phyloP scores from a whole-genome alignment of 2,329 filamentous ascomycete species.

The Penicillium glabrum region DNA sequence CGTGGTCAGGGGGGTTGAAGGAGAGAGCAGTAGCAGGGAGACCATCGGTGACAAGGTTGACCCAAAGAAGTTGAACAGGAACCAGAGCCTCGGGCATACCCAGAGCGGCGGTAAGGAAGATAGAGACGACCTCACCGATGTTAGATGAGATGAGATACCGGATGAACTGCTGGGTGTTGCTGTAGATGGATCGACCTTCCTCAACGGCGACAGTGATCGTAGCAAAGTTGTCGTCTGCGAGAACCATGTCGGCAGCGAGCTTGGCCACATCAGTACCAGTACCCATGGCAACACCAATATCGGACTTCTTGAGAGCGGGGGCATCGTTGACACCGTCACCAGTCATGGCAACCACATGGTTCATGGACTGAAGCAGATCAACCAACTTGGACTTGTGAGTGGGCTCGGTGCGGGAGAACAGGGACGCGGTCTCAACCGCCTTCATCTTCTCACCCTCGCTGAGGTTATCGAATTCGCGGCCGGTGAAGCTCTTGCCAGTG shows the following conservation, averaged over 20 bases:
- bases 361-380: conserved; percentile 87
- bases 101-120: conserved; percentile 92
- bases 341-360: conserved; percentile 98
- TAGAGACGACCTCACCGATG: conserved; percentile 98
- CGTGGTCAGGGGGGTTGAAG: conserved; percentile 98
- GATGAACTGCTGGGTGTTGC: conserved; percentile 99
- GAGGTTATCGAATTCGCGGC: conserved; percentile 88
- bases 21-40: conserved; percentile 93
- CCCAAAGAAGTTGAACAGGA: conserved; percentile 96
- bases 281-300: conserved; percentile 99
- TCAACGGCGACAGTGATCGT: conserved; percentile 96
- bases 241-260: conserved; percentile 95
- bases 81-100: conserved; percentile 98
- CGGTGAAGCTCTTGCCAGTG: conserved; percentile 89
- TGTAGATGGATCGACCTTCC: conserved; percentile 97
- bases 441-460: conserved; percentile 75
- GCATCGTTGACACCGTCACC: conserved; percentile 98
- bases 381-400: conserved; percentile 97
- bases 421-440: conserved; percentile 78
- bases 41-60: conserved; percentile 96
- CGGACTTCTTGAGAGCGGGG: conserved; percentile 94
- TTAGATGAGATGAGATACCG: conserved; percentile 98
- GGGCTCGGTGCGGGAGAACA: conserved; percentile 96
- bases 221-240: conserved; percentile 97
- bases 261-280: conserved; percentile 97